Evolutionary conservation across 306 rosid species (phyloP), one percentile per base, ranked within the genome.

Genomic region (Trifolium pratense): DNA sequence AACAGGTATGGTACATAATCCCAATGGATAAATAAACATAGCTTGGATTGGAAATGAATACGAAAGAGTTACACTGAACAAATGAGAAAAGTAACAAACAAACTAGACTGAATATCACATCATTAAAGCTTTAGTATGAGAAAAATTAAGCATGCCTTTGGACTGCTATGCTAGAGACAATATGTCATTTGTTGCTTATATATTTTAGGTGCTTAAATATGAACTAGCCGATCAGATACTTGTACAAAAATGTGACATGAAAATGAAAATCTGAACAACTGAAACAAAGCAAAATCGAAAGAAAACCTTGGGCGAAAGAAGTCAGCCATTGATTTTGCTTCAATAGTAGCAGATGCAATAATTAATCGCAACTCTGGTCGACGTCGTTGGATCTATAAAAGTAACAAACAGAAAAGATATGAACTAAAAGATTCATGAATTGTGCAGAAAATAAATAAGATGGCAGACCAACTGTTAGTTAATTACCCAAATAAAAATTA

Each of bases 341-440:
- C 97, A 82, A 93, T 91, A 65, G 98, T 93, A 68, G 98, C 97
- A 67, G 97, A 93, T 48, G 98, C 84, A 51, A 93, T 93, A 77
- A 93, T 78, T 79, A 93, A 82, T 17, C 98, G 92, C 78, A 93
- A 70, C 74, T 91, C 96, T 39, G 96, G 90, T 40, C 98, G 89
- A 37, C 97, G 88, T 3, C 90, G 84, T 83, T 91, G 97, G 78
- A 93, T 89, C 98, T 93, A 67, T 61, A 78, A 46, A 75, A 37
- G 70, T 13, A 75, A 64, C 34, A 71, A 82, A 74, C 55, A 77
- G 42, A 43, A 78, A 48, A 66, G 25, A 42, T 67, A 56, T 37
- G 46, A 52, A 18, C 3, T 17, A 46, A 48, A 21, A 70, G 55
- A 26, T 8, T 57, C 1, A 46, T 29, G 13, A 67, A 66, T 46